Base-by-base conservation (phyloP, 495 filamentous ascomycete genomes). In the Haplographium delicatum region DNA sequence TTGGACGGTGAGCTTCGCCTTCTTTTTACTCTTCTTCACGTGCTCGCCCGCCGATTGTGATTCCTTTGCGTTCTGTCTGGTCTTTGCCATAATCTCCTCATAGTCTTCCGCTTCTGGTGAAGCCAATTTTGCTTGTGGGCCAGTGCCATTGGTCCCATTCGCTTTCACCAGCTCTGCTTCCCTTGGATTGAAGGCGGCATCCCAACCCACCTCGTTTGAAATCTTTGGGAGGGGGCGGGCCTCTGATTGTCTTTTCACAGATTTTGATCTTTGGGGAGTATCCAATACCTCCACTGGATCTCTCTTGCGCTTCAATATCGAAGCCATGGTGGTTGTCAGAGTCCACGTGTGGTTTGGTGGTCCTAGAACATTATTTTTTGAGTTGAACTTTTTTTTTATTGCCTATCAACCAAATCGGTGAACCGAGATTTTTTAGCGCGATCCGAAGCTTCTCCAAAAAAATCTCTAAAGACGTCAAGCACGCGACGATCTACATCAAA, bases 271-370 rank as follows among this genome's bases (percentile, higher is more conserved):
- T 58, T 60, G 55, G 25, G 51, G 51, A 26, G 50, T 30, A 34
- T 52, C 57, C 19, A 40, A 18, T 9, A 60, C 47, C 39, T 60
- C 50, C 51, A 47, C 48, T 8, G 43, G 25, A 22, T 40, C 58
- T 54, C 61, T 63, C 44, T 63, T 63, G 58, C 61, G 61, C 61
- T 63, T 63, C 58, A 63, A 47, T 45, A 22, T 26, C 1, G 57
- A 61, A 59, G 58, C 51, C 61, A 63, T 63, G 42, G 51, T 52
- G 48, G n/a, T 60, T 61, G 61, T 61, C 60, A 25, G 53, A 59
- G 60, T 54, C 46, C 44, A 23, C 49, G 38, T 55, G 47, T 33
- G 23, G 47, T 49, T 43, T 44, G 38, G 33, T 25, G 22, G 43
- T 10, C 19, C 18, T 49, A 25, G 11, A 25, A 39, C 8, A 10